Evolutionary conservation across 2,329 filamentous ascomycete species (phyloP), one percentile per base, ranked within the genome.

Genomic region (Dendrostoma leiphaemia): DNA sequence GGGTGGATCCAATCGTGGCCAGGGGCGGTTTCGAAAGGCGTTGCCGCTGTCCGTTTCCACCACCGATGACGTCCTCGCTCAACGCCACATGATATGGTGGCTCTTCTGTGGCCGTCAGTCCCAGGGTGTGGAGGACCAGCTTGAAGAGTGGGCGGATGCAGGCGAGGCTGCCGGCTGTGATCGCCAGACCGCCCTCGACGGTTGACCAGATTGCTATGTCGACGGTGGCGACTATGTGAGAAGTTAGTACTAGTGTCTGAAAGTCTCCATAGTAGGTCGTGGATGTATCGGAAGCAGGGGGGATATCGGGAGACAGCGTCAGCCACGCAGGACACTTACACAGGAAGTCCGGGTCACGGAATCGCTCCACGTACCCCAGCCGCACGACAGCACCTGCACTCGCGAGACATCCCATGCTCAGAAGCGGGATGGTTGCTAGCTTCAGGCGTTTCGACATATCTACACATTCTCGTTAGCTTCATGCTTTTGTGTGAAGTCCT

Each of bases 361-460:
- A 70, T 2, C 64, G 64, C 32, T 70, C 61, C 5, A 76, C 62
- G 34, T 70, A 77, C 4, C 65, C 61, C 35, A 75, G 69, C 15
- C 75, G 69, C 10, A 74, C 69, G 3, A 75, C 64, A 1, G 77
- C 72, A 3, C 73, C 75, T 4, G 69, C 65, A 56, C 74, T 77
- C n/a, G 75, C 75, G 21, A 77, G 62, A 60, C 82, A 82, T 26
- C 81, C 85, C 69, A 85, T 75, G 6, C 74, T 73, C 47, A 86
- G 67, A 41, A 86, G 73, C 6, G 72, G 71, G 9, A 76, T 75
- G 21, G 85, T 68, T 2, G 80, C 73, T 6, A 74, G 29, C 62
- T 84, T 85, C 2, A 75, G 78, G 52, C 70, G 73, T 7, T 58
- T 61, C 43, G 75, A 75, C 75, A 86, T 83, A 52, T 83, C 44